phyloP scores from a whole-genome alignment of 139 green algal species.

The Tetratostichococcus sp. region DNA sequence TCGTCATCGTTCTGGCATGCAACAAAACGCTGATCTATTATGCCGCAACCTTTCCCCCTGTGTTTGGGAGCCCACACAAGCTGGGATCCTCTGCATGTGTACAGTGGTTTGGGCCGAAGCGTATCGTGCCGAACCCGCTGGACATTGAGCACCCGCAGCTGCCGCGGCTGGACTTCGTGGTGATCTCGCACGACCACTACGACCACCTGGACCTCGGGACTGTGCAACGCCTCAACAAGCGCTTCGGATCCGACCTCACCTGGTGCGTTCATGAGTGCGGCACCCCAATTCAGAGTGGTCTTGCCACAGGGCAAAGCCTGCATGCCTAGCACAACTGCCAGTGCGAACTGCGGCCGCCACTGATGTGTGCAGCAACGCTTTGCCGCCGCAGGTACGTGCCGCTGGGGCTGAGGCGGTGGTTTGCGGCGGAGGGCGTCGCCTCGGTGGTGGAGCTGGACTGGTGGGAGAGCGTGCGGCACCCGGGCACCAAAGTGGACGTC shows the following conservation, averaged over 20 bases:
- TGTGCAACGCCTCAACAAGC: slow-evolving; percentile 43
- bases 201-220: slow-evolving; percentile 63
- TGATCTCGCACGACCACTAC: slow-evolving; percentile 77
- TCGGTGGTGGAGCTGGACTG: slow-evolving; percentile 74
- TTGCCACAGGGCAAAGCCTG: no score
- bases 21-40: no score
- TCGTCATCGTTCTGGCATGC: no score
- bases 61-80: no score
- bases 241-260: slow-evolving; percentile 28
- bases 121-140: slow-evolving; percentile 33
- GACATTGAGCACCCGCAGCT: slow-evolving; percentile 24
- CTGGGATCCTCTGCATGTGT: slow-evolving; percentile 6
- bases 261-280: slow-evolving; percentile 24
- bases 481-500: slow-evolving; percentile 20
- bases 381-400: slow-evolving; percentile 63
- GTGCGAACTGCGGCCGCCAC: no score
- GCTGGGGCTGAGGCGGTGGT: slow-evolving; percentile 60
- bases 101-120: slow-evolving; percentile 38
- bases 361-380: no score
- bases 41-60: no score
- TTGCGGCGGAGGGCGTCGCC: slow-evolving; percentile 32
- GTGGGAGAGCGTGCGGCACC: slow-evolving; percentile 62
- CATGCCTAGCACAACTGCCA: no score
- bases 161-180: slow-evolving; percentile 61
- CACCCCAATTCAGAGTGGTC: no score